Evolutionary conservation across 1,139 yeast species (phyloP).

Genomic region (Nakaseomyces nivariensis): DNA sequence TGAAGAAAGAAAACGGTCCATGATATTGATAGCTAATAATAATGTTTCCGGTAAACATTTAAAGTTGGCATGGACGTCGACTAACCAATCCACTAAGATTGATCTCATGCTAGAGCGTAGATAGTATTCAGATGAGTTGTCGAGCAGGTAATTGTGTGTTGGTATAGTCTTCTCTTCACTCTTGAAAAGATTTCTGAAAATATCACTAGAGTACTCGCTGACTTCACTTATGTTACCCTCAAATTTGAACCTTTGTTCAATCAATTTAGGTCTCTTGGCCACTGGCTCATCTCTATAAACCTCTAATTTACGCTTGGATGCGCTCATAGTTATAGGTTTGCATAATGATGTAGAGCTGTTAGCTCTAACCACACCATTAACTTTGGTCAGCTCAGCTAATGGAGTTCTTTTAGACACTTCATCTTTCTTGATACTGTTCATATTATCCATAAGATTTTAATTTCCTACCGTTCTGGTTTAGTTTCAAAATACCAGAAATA

Average conservation of each 20-base stretch:
- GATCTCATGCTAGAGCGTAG: constrained; percentile 79
- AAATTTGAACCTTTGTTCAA: constrained; percentile 34
- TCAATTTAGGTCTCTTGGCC: constrained; percentile 74
- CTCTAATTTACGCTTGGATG: constrained; percentile 7
- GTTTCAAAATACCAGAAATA: too few relatives aligned
- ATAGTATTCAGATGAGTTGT: constrained; percentile 38
- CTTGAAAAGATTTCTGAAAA: constrained; percentile 63
- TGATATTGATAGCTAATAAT: constrained; percentile 72
- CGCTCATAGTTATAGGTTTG: background rate
- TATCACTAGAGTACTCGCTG: constrained; percentile 77
- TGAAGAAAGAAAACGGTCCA: constrained; percentile 80
- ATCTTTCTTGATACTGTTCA: background rate
- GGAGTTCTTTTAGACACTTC: background rate
- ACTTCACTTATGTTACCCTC: constrained; percentile 83
- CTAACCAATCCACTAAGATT: constrained; percentile 85
- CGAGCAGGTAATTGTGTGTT: constrained; percentile 51
- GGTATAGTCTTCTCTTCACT: constrained; percentile 67
- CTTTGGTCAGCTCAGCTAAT: background rate
- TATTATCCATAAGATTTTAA: background rate
- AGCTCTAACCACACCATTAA: background rate
- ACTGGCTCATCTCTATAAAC: constrained; percentile 29
- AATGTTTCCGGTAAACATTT: constrained; percentile 81
- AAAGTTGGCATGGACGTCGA: constrained; percentile 82
- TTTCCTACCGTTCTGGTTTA: too few relatives aligned
- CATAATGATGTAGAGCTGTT: background rate